Evolutionary conservation across 1,284 basidiomycete species (phyloP), one percentile per base, ranked within the genome.

Genomic region (Marasmius fiardii): DNA sequence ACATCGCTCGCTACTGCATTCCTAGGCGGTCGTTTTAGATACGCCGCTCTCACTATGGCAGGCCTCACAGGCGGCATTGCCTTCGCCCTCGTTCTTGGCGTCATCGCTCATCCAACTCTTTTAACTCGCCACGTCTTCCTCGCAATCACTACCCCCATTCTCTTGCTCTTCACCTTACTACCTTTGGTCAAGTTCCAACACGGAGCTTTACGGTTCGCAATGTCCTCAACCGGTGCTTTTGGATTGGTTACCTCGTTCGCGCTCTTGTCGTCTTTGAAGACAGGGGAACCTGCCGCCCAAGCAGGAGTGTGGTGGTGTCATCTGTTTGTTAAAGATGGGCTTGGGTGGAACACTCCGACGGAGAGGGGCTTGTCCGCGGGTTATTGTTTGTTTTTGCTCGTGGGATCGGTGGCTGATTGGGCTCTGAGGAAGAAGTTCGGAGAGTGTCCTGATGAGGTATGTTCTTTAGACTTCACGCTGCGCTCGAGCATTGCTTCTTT

Each of bases 381-480:
- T 10, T 85, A 75, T 63, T 81, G 76, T 58, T 64, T 86, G n/a
- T 73, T 86, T 45, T 66, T 83, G 18, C 63, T 69, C 14, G 41
- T 67, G 14, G 86, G 86, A 1, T 67, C 74, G 4, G 66, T 64
- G 0, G 67, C 64, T 12, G 85, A 89, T 63, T 87, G 80, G 79
- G 70, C 75, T n/a, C 66, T 88, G 47, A 72, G 71, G 33, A 67
- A 68, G 47, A 76, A 74, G 67, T 72, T 85, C 33, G 86, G 85
- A 16, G 83, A 85, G 62, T 82, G 82, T 67, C 86, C 85, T 26
- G 86, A 88, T 60, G 77, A 88, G 78, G 84, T 83, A 59, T 18
- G 72, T 67, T 11, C 28, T 56, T 41, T 18, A n/a, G n/a, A n/a
- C 26, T 51, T 26, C n/a, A n/a, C n/a, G n/a, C 6, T 21, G 20